phyloP scores from a whole-genome alignment of 1,284 basidiomycete species.

The Microbotryomycetes sp. region DNA sequence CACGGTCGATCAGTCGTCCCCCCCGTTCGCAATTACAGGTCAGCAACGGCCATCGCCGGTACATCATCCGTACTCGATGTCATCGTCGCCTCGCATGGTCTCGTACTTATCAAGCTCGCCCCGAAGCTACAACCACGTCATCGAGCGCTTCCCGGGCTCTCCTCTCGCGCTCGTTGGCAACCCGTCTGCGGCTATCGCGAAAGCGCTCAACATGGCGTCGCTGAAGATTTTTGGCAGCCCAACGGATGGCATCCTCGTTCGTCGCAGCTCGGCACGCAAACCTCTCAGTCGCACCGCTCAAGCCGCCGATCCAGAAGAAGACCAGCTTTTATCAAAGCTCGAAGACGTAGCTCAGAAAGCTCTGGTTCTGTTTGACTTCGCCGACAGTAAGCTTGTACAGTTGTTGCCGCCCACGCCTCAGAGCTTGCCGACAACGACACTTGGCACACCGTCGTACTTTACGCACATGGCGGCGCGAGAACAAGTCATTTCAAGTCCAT shows the following conservation, averaged over 20 bases:
- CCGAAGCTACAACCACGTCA: conserved; percentile 12
- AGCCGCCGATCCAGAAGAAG: conserved; percentile 66
- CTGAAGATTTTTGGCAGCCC: conserved; percentile 76
- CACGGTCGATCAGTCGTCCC: conserved; percentile 39
- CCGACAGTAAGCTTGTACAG: conserved; percentile 81
- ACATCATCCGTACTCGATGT: conserved; percentile 31
- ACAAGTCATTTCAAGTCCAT: conserved; percentile 29
- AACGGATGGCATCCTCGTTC: conserved; percentile 44
- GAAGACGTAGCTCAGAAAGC: conserved; percentile 95
- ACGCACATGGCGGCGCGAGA: conserved; percentile 24
- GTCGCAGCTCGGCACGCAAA: conserved; percentile 30
- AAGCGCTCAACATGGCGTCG: conserved; percentile 80
- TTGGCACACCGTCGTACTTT: conserved; percentile 30
- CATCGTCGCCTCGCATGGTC: conserved; percentile 27
- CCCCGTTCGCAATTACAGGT: conserved; percentile 43
- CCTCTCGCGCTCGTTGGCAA: conserved; percentile 36
- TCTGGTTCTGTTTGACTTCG: conserved; percentile 84
- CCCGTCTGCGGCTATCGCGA: conserved; percentile 48
- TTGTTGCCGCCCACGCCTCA: conserved; percentile 33
- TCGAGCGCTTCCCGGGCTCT: conserved; percentile 30
- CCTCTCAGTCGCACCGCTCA: conserved; percentile 20
- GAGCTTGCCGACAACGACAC: conserved; percentile 19
- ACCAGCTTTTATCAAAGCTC: conserved; percentile 63
- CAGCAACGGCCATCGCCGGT: conserved; percentile 10
- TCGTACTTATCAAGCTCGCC: conserved; percentile 30